Percentiles rank a stretch among this genome's conserved stretches.
Evolutionary conservation across 2,329 filamentous ascomycete species (phyloP).

Genomic region (Berkeleyomyces rouxiae): DNA sequence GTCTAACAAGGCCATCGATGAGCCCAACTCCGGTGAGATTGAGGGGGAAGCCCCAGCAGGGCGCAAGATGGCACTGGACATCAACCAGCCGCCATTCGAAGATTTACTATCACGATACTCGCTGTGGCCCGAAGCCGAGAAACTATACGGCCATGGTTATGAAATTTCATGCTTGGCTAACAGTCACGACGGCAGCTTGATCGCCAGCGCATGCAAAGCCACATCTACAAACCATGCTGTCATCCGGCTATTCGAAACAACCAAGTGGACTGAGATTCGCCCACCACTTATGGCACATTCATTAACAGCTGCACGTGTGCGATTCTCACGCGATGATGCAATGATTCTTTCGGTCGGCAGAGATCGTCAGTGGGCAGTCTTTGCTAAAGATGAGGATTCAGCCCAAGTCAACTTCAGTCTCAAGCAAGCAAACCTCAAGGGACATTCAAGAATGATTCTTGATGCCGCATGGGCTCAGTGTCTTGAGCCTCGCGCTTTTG

Average conservation of each 20-base stretch:
- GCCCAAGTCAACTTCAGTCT: constrained; percentile 35
- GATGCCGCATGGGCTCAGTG: constrained; percentile 67
- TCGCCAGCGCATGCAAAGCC: constrained; percentile 87
- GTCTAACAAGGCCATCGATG: constrained; percentile 80
- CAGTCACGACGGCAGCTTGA: constrained; percentile 53
- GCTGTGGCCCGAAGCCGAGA: constrained; percentile 90
- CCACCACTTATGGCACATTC: constrained; percentile 73
- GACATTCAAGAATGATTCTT: constrained; percentile 82
- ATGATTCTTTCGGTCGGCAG: constrained; percentile 76
- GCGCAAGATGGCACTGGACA: constrained; percentile 44
- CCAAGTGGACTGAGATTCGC: constrained; percentile 70
- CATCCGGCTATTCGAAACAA: constrained; percentile 77
- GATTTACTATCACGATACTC: constrained; percentile 80
- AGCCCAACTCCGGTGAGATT: constrained; percentile 33
- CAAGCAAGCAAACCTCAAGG: constrained; percentile 56
- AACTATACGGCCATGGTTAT: constrained; percentile 94
- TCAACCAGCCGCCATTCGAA: constrained; percentile 66
- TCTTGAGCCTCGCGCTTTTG: constrained; percentile 39
- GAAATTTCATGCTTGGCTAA: constrained; percentile 80
- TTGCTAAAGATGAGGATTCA: constrained; percentile 31
- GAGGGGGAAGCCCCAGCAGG: not conserved
- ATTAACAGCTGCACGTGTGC: constrained; percentile 66
- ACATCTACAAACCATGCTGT: constrained; percentile 89
- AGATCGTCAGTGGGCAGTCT: constrained; percentile 83
- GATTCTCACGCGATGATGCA: constrained; percentile 59